Base-by-base conservation (phyloP, 306 rosid genomes). In the Lupinus albus region DNA sequence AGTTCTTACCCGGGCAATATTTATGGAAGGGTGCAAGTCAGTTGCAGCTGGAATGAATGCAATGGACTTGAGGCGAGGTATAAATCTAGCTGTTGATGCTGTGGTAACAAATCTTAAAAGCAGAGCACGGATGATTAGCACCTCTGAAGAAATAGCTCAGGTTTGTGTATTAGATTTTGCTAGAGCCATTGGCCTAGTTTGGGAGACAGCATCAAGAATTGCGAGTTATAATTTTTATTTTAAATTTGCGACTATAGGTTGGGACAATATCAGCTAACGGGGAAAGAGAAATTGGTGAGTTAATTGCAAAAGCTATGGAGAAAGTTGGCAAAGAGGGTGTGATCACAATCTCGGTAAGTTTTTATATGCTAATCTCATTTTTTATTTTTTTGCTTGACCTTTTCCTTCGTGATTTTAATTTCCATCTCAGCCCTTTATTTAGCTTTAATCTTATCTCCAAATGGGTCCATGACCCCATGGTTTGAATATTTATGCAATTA, bases 31-130 rank as follows among this genome's bases (percentile, higher is more conserved):
- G 18, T 93, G 99, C 89, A 93, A 93, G 83, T 93, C 99, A 32
- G 99, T 93, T 66, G 99, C 99, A 41, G 97, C 99, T 15, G 96
- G 99, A 67, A 90, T 93, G 99, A 93, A 93, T 68, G 94, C 99
- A 3, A 93, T 93, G 99, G 99, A 93, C 74, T 71, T 93, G 35
- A 79, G 99, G 75, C 88, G 99, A 12, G 99, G 99, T 28, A 93
- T 93, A 47, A 77, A 74, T 25, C 88, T 88, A 94, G 99, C 99
- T 4, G 94, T 93, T 45, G 96, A 93, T 71, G 66, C 88, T 20
- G 99, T 93, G n/a, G 99, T 93, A 18, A 84, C 96, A 36, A 85
- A 85, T 74, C 79, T 93, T 81, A 93, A 93, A 84, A 90, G 97
- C 80, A 80, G 96, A 73, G 96, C 99, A 46, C 82, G 92, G 0